Percentiles rank a stretch among this genome's conserved stretches.
Evolutionary conservation across 83 land plant genomes (phyloP).

Genomic region (Picea abies): DNA sequence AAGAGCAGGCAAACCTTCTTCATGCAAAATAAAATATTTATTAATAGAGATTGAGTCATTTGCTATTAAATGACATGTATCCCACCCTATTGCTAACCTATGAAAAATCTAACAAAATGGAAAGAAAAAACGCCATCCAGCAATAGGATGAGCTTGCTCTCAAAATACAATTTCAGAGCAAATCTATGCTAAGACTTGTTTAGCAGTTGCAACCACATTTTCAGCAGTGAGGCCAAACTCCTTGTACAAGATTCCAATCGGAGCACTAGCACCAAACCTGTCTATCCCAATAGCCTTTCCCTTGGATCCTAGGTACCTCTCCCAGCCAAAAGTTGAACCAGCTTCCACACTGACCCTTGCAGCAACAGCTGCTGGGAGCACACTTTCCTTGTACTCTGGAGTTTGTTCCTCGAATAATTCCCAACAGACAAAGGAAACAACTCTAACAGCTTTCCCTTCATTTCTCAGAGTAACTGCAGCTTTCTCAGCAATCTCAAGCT

Average conservation of each 20-base stretch:
- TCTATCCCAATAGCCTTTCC: slow-evolving; percentile 88
- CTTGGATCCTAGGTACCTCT: slow-evolving; percentile 55
- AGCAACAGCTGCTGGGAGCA: slow-evolving; percentile 64
- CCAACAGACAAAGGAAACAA: slow-evolving; percentile 87
- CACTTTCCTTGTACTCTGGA: slow-evolving; percentile 81
- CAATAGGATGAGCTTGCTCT: not conserved
- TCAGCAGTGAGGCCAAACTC: slow-evolving; percentile 80
- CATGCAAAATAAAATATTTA: too few relatives aligned
- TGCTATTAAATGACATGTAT: too few relatives aligned
- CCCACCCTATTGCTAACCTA: too few relatives aligned
- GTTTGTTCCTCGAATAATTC: slow-evolving; percentile 88
- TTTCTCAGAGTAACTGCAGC: slow-evolving; percentile 71
- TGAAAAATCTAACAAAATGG: slow-evolving; percentile 13
- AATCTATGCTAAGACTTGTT: slow-evolving; percentile 21
- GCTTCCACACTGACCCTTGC: slow-evolving; percentile 90
- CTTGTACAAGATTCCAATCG: slow-evolving; percentile 78
- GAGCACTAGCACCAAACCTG: slow-evolving; percentile 91
- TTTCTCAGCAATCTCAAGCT: slow-evolving; percentile 84
- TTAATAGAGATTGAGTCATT: too few relatives aligned
- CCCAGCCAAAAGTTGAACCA: slow-evolving; percentile 91
- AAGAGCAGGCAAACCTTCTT: too few relatives aligned
- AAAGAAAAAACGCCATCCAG: not conserved
- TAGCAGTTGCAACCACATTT: slow-evolving; percentile 68
- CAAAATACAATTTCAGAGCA: not conserved
- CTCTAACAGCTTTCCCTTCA: slow-evolving; percentile 82